phyloP scores from a whole-genome alignment of 1,284 basidiomycete species.

The Microbotryum scabiosae region DNA sequence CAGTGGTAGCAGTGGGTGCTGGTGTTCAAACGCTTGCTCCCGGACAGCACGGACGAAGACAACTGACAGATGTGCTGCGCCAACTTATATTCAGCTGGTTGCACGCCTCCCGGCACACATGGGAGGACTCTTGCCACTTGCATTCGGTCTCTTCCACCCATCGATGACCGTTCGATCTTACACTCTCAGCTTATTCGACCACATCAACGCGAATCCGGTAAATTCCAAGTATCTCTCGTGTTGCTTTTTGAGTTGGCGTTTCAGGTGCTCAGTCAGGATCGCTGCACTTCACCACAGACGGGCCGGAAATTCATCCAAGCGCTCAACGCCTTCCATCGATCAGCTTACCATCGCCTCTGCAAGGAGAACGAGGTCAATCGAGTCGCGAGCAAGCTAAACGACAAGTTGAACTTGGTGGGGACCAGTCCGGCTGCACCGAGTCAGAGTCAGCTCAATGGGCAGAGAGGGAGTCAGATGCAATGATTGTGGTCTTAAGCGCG shows the following conservation, averaged over 20 bases:
- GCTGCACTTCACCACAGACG: constrained; percentile 49
- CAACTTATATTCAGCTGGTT: constrained; percentile 54
- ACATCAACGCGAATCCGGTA: constrained; percentile 65
- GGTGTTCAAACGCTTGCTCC: background rate
- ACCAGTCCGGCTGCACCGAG: too few species aligned
- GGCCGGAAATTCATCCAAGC: constrained; percentile 72
- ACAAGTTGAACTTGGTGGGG: too few species aligned
- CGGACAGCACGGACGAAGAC: background rate
- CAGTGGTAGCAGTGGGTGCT: constrained; percentile 64
- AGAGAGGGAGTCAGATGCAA: too few species aligned
- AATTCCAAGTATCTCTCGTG: constrained; percentile 37
- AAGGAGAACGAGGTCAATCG: constrained; percentile 25
- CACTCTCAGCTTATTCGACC: constrained; percentile 73
- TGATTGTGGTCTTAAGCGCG: too few species aligned
- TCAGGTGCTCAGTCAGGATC: background rate
- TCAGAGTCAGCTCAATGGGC: too few species aligned
- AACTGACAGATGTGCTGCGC: background rate
- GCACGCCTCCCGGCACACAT: constrained; percentile 65
- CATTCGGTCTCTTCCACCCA: constrained; percentile 84
- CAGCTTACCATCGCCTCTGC: constrained; percentile 47
- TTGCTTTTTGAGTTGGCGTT: constrained; percentile 4
- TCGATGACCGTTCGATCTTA: constrained; percentile 61
- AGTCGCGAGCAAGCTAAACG: constrained; percentile 9
- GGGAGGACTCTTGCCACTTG: constrained; percentile 75
- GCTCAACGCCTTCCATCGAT: constrained; percentile 85